Evolutionary conservation across 2,329 filamentous ascomycete species (phyloP).

Genomic region (Alternaria metachromatica): DNA sequence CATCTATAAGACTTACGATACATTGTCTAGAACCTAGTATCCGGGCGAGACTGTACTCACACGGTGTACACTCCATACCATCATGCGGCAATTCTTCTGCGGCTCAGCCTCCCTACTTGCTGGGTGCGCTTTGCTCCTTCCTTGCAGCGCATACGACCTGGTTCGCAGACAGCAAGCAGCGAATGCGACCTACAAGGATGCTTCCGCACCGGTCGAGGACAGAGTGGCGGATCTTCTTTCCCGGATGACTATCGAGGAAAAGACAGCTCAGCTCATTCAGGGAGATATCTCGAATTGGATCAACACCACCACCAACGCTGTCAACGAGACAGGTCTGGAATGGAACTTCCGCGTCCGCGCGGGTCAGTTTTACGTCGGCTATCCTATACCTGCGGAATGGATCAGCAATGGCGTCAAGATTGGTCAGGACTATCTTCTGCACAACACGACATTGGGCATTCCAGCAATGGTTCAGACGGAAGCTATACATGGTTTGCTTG

Average conservation of each 20-base stretch:
- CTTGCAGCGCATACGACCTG: constrained; percentile 32
- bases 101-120: constrained; percentile 18
- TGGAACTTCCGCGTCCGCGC: constrained; percentile 70
- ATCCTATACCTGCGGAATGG: constrained; percentile 68
- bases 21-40: constrained; percentile 1
- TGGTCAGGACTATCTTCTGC: constrained; percentile 72
- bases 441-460: constrained; percentile 71
- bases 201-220: constrained; percentile 66
- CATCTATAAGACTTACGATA: constrained; percentile 19
- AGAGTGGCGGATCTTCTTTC: constrained; percentile 71
- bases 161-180: constrained; percentile 33
- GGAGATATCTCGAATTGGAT: constrained; percentile 77
- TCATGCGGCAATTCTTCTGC: background rate
- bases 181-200: constrained; percentile 65
- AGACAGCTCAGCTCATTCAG: constrained; percentile 68
- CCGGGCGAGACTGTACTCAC: background rate
- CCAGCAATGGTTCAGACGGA: constrained; percentile 77
- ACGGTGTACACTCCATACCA: background rate
- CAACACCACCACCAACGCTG: constrained; percentile 68
- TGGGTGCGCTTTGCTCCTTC: constrained; percentile 20
- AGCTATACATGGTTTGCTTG: constrained; percentile 75
- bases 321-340: constrained; percentile 71
- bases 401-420: constrained; percentile 68
- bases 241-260: constrained; percentile 77
- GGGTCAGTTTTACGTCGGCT: constrained; percentile 76